Base-by-base conservation (phyloP, 2,329 filamentous ascomycete genomes). In the Monascus ruber region DNA sequence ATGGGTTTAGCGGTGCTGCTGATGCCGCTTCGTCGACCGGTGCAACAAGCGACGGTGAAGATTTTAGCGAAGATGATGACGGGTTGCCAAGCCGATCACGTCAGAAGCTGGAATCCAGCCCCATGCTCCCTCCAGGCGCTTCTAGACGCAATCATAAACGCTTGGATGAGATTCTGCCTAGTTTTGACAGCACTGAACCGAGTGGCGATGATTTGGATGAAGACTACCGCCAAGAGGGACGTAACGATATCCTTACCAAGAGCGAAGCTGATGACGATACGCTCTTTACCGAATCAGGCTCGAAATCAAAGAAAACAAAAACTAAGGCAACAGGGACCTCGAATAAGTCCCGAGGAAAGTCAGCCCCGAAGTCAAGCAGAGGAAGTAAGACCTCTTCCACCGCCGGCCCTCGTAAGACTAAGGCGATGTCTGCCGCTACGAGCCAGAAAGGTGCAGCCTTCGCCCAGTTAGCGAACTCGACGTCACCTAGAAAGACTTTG, bases 1-100 rank as follows among this genome's bases (percentile, higher is more conserved):
- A 96, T 62, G 88, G 85, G 1, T 84, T 95, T 47, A 95, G 89
- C 59, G 88, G 88, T 35, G 81, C 79, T 52, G 88, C 88, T 32
- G 89, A 95, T 58, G 78, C 76, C 35, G 78, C 84, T 36, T 93
- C 86, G 2, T 93, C 85, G 2, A 86, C 84, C 34, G 85, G 85
- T 39, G 86, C 85, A 40, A 91, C 84, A 35, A 88, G 83, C 50
- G 83, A 91, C 41, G 76, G 73, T 40, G 84, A 85, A 37, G 67
- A 70, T 29, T 68, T 65, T 38, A 70, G 77, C 53, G 80, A 83
- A 31, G 79, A 82, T 29, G 65, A 74, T 37, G 77, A 76, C 36
- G 70, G 75, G 42, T 74, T 66, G 17, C 64, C 65, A 10, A 49
- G 55, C 27, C 55, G 59, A 42, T 58, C 52, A 69, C 52, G 74